Evolutionary conservation across 164 flowering plant species (phyloP).

Genomic region (Vitis riparia): DNA sequence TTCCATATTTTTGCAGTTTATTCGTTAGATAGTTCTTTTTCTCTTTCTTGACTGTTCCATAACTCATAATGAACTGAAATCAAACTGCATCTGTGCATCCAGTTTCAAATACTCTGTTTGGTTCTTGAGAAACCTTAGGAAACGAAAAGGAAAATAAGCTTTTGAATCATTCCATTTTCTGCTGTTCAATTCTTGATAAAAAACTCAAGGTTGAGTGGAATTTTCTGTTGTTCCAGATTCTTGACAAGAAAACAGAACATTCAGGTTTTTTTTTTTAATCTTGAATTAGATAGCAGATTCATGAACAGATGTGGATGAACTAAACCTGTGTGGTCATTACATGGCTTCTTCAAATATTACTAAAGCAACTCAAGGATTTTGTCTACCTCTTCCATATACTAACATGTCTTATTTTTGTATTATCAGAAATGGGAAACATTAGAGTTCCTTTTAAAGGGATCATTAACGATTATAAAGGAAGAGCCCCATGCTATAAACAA

Average conservation of each 20-base stretch:
- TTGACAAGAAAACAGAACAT: neutral
- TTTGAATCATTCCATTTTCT: neutral
- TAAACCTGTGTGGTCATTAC: neutral
- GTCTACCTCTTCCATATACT: neutral
- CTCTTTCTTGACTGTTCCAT: too few relatives aligned
- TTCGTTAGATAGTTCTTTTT: too few relatives aligned
- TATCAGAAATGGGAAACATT: constrained; percentile 29
- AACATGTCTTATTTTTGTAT: neutral
- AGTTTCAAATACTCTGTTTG: neutral
- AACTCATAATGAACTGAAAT: too few relatives aligned
- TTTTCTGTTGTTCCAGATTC: neutral
- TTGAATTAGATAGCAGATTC: too few relatives aligned
- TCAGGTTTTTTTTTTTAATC: neutral
- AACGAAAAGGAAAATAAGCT: neutral
- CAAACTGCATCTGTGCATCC: too few relatives aligned
- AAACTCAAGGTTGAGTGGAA: neutral
- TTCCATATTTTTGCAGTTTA: too few relatives aligned
- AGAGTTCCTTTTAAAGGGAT: constrained; percentile 50
- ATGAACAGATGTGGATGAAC: neutral
- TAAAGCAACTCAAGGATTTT: neutral
- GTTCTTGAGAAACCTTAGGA: neutral
- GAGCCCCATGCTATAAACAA: constrained; percentile 46
- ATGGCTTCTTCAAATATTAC: neutral
- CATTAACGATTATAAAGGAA: constrained; percentile 46
- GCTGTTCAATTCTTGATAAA: neutral